phyloP scores from a whole-genome alignment of 495 filamentous ascomycete genomes.

The Aspergillus biplanus region DNA sequence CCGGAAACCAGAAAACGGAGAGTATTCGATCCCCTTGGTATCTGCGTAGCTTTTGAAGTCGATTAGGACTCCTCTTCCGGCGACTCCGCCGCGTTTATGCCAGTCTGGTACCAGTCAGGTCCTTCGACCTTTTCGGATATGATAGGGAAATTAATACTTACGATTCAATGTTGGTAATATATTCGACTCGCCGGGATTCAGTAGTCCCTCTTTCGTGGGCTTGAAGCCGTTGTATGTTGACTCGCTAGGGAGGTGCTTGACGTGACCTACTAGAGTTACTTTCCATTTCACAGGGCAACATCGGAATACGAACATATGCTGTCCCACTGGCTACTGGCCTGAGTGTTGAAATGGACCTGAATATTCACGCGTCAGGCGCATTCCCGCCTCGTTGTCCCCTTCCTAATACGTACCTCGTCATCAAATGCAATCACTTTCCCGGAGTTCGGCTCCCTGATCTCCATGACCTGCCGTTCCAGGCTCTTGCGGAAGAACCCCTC shows the following conservation, averaged over 20 bases:
- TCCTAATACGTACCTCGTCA: slow-evolving; percentile 35
- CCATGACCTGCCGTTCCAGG: slow-evolving; percentile 53
- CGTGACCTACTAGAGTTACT: too few relatives aligned
- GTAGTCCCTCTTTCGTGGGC: neutral
- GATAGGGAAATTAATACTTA: too few relatives aligned
- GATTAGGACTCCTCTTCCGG: slow-evolving; percentile 49
- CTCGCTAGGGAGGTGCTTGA: too few relatives aligned
- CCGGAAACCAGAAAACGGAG: slow-evolving; percentile 36
- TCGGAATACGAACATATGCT: neutral
- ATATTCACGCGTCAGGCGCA: too few relatives aligned
- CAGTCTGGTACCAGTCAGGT: slow-evolving; percentile 24
- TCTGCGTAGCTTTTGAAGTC: slow-evolving; percentile 48
- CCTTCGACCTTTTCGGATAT: too few relatives aligned
- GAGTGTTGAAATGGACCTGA: neutral
- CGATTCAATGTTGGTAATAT: neutral
- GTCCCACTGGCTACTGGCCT: neutral
- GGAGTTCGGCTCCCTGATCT: slow-evolving; percentile 27
- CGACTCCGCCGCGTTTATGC: slow-evolving; percentile 43
- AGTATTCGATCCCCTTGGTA: slow-evolving; percentile 35
- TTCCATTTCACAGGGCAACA: too few relatives aligned
- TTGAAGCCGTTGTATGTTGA: too few relatives aligned
- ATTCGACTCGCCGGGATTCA: neutral
- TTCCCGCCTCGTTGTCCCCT: too few relatives aligned
- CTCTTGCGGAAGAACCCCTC: slow-evolving; percentile 55
- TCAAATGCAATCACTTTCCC: slow-evolving; percentile 45